These are phyloP conservation scores for Irpex lacteus DNA, from an alignment of 1,284 basidiomycete genomes.

Conservation along the genomic window DNA sequence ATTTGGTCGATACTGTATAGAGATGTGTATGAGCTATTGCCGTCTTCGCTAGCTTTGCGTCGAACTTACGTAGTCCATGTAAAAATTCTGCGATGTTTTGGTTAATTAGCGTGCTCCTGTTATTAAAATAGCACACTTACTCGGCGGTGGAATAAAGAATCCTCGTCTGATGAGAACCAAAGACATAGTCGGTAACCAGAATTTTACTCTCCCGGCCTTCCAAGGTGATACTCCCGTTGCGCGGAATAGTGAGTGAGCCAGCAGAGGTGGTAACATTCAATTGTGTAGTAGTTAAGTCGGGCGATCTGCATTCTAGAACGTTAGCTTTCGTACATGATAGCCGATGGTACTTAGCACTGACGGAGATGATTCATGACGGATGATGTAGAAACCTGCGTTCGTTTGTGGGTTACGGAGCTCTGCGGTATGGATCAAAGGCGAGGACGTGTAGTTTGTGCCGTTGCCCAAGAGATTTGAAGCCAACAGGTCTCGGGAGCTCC, in stretches of 20 bases:
- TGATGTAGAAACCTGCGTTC: constrained; percentile 48
- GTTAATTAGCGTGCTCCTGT: too few relatives aligned
- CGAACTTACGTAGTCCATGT: constrained; percentile 41
- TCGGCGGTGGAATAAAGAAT: constrained; percentile 49
- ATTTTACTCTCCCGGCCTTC: constrained; percentile 49
- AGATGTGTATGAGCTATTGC: not conserved
- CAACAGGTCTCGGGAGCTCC: constrained; percentile 45
- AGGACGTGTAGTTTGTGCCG: constrained; percentile 45
- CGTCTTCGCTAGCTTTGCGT: not conserved
- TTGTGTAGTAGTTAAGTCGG: constrained; percentile 23
- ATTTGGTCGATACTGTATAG: constrained; percentile 32
- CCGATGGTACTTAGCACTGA: constrained; percentile 20
- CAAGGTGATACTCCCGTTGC: constrained; percentile 37
- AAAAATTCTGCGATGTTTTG: constrained; percentile 38
- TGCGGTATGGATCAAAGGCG: constrained; percentile 42
- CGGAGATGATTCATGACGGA: constrained; percentile 45
- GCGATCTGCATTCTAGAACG: not conserved
- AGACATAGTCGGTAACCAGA: constrained; percentile 46
- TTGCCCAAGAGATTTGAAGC: constrained; percentile 39
- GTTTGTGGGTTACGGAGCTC: constrained; percentile 46
- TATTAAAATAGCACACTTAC: too few relatives aligned
- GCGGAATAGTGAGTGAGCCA: constrained; percentile 39
- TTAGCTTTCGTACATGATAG: too few relatives aligned
- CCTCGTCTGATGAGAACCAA: constrained; percentile 33
- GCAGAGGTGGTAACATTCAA: constrained; percentile 40